Evolutionary conservation across 805 yeast species (phyloP).

Genomic region (Monosporozyma solicola): DNA sequence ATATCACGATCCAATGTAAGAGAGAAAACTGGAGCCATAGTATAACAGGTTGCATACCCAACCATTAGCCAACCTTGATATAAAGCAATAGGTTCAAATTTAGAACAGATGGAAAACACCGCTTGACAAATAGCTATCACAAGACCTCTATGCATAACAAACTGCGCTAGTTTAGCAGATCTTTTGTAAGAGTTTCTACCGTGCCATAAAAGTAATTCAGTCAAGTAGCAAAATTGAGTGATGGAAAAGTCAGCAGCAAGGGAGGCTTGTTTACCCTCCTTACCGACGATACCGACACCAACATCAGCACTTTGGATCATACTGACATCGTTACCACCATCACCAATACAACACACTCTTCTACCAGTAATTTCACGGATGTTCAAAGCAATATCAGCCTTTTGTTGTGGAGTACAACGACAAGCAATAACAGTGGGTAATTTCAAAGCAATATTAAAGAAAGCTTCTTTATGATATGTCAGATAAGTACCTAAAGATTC

Average conservation of each 20-base stretch:
- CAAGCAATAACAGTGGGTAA: constrained; percentile 97
- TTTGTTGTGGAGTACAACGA: constrained; percentile 97
- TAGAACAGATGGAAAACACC: constrained; percentile 75
- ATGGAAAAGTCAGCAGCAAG: constrained; percentile 95
- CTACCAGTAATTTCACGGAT: constrained; percentile 75
- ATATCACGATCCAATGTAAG: constrained; percentile 87
- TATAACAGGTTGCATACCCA: constrained; percentile 93
- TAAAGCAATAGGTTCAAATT: constrained; percentile 87
- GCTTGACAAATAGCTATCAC: constrained; percentile 93
- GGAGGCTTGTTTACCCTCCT: constrained; percentile 96
- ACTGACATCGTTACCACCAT: constrained; percentile 98
- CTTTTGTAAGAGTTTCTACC: constrained; percentile 96
- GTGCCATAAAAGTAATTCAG: constrained; percentile 89
- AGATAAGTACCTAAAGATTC: constrained; percentile 71
- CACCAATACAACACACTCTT: constrained; percentile 96
- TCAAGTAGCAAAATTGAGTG: constrained; percentile 80
- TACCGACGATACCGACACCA: constrained; percentile 98
- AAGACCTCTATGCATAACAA: constrained; percentile 92
- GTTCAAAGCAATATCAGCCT: constrained; percentile 84
- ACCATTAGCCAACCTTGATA: constrained; percentile 98
- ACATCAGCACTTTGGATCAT: constrained; percentile 99
- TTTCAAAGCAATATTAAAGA: constrained; percentile 64
- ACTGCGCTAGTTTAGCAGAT: constrained; percentile 90
- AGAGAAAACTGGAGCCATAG: constrained; percentile 97
- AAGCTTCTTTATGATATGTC: constrained; percentile 55